These are phyloP conservation scores for Cornus florida DNA, from an alignment of 148 eudicot genomes.

Conservation along the genomic window DNA sequence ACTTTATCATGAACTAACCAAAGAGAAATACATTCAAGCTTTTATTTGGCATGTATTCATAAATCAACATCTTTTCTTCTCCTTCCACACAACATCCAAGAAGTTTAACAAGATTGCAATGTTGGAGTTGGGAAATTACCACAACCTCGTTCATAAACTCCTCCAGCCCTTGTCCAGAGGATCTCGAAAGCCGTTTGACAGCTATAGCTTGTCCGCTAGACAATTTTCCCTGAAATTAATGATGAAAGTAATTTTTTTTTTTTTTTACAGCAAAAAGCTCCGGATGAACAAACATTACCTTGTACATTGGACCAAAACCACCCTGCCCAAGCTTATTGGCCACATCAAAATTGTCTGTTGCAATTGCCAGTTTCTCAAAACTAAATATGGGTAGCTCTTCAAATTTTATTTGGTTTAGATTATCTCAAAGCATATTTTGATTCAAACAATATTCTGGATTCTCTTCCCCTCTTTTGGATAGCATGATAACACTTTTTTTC, in stretches of 20 bases:
- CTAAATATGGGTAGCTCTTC: slow-evolving; percentile 25
- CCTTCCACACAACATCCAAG: slow-evolving; percentile 46
- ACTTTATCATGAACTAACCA: slow-evolving; percentile 25
- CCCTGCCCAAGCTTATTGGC: slow-evolving; percentile 35
- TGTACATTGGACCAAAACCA: slow-evolving; percentile 40
- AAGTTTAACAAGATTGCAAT: slow-evolving; percentile 52
- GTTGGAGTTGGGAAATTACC: slow-evolving; percentile 54
- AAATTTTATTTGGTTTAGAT: background rate
- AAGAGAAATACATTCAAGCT: slow-evolving; percentile 53
- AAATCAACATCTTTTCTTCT: slow-evolving; percentile 45
- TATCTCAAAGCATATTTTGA: background rate
- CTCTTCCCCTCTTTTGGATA: background rate
- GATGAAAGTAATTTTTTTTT: too few species aligned
- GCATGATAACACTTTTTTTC: background rate
- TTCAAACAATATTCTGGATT: background rate
- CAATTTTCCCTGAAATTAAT: too few species aligned
- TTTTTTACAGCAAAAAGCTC: background rate
- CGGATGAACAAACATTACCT: slow-evolving; percentile 11
- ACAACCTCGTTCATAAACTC: slow-evolving; percentile 59
- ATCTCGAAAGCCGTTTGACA: slow-evolving; percentile 52
- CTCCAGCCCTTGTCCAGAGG: slow-evolving; percentile 54
- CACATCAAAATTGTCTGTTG: slow-evolving; percentile 23
- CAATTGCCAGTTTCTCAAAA: slow-evolving; percentile 19
- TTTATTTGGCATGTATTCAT: slow-evolving; percentile 40
- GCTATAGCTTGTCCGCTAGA: slow-evolving; percentile 44